Conservation (phyloP, 352 stramenopile genomes). For the Pythium rhizo-oryzae region DNA sequence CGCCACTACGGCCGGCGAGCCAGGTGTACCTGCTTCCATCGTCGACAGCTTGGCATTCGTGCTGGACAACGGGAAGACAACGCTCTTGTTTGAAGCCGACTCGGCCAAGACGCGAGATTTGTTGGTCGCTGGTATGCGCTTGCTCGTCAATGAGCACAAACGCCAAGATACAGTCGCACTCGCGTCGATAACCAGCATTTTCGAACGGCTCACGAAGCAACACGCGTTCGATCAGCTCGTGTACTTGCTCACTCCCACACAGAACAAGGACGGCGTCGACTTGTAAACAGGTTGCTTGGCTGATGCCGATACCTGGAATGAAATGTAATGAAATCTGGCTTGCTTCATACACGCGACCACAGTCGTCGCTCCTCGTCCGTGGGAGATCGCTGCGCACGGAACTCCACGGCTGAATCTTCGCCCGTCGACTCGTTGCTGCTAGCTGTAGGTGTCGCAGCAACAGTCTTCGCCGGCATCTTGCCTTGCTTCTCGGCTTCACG, state of each 20-base stretch:
- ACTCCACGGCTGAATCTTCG: constrained; percentile 47
- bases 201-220: constrained; percentile 26
- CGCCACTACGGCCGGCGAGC: constrained; percentile 6
- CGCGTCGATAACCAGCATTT: constrained; percentile 28
- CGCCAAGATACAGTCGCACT: constrained; percentile 43
- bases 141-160: constrained; percentile 67
- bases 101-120: constrained; percentile 68
- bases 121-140: constrained; percentile 60
- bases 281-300: constrained; percentile 7
- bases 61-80: constrained; percentile 61
- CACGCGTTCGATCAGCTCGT: constrained; percentile 25
- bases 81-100: constrained; percentile 66
- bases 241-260: constrained; percentile 4
- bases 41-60: constrained; percentile 45
- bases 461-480: constrained; percentile 24
- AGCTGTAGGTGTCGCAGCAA: constrained; percentile 20
- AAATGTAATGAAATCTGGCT: constrained; percentile 8
- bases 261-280: neutral
- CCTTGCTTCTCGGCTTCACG: constrained; percentile 31
- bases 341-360: constrained; percentile 25
- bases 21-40: neutral
- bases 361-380: constrained; percentile 36
- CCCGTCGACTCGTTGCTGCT: constrained; percentile 39
- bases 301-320: neutral
- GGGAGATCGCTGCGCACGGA: constrained; percentile 41